These are phyloP conservation scores for Pachysandra terminalis DNA, from an alignment of 164 flowering plant genomes.

Conservation along the genomic window DNA sequence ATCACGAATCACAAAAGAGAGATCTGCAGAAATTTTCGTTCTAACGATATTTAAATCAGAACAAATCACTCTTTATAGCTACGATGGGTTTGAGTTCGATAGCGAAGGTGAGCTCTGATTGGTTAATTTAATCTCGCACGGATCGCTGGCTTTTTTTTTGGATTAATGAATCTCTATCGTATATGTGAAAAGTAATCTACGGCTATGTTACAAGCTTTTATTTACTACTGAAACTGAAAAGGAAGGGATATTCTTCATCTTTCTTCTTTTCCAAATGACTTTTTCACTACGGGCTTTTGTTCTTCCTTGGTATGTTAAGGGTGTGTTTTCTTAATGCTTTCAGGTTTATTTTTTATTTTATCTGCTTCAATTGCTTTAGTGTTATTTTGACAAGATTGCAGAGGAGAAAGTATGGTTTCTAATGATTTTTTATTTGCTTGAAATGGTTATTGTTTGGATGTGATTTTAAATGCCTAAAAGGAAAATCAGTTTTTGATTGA, in stretches of 20 bases:
- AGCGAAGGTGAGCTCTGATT: conserved; percentile 9
- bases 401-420: background rate
- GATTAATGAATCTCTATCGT: background rate
- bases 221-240: too few species aligned
- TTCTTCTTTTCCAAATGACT: background rate
- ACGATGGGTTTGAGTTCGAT: background rate
- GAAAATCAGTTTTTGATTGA: too few species aligned
- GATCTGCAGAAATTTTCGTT: background rate
- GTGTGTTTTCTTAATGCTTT: conserved; percentile 14
- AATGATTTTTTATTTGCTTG: background rate
- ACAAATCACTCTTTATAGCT: conserved; percentile 9
- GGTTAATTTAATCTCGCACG: conserved; percentile 10
- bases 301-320: background rate
- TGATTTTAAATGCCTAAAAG: too few species aligned
- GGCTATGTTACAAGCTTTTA: background rate
- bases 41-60: background rate
- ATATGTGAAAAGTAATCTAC: conserved; percentile 1
- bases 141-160: conserved; percentile 10
- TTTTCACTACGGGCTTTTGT: background rate
- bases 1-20: background rate
- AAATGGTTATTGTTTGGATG: conserved; percentile 8
- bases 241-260: background rate
- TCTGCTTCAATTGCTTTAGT: background rate
- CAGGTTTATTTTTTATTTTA: background rate
- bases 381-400: background rate